These are phyloP conservation scores for Aspergillus hiratsukae DNA, from an alignment of 2,329 filamentous ascomycete genomes.

Conservation along the genomic window DNA sequence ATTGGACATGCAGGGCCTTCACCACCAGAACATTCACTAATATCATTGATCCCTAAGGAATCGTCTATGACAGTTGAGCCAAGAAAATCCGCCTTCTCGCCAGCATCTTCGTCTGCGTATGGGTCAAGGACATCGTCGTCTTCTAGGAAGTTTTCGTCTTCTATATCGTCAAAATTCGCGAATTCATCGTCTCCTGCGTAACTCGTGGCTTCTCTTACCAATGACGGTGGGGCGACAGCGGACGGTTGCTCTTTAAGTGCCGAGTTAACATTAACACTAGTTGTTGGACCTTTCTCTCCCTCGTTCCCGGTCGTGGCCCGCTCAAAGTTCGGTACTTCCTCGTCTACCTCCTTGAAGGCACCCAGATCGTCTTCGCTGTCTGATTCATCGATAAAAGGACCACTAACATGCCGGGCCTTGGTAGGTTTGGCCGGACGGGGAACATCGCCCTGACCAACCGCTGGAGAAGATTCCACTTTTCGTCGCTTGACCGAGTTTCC, in stretches of 20 bases:
- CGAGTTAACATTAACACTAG: slow-evolving; percentile 7
- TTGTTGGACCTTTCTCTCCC: neutral
- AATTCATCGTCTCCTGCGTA: slow-evolving; percentile 45
- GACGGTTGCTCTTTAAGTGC: slow-evolving; percentile 12
- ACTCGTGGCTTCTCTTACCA: slow-evolving; percentile 50
- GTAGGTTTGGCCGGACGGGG: slow-evolving; percentile 1
- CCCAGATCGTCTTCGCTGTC: slow-evolving; percentile 51
- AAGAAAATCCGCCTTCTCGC: slow-evolving; percentile 20
- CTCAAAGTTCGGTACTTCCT: slow-evolving; percentile 1
- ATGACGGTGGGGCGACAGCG: slow-evolving; percentile 30
- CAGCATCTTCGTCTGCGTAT: slow-evolving; percentile 40
- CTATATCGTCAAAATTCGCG: slow-evolving; percentile 55
- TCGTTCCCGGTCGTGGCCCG: neutral
- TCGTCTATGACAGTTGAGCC: slow-evolving; percentile 23
- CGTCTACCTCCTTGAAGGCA: slow-evolving; percentile 19
- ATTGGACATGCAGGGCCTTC: slow-evolving; percentile 62
- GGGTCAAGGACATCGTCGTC: slow-evolving; percentile 63
- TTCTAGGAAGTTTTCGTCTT: slow-evolving; percentile 57
- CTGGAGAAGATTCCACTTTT: slow-evolving; percentile 21
- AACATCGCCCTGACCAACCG: neutral
- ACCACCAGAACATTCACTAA: slow-evolving; percentile 12
- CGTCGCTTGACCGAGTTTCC: slow-evolving; percentile 29
- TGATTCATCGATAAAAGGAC: slow-evolving; percentile 43
- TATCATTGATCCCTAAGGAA: slow-evolving; percentile 11
- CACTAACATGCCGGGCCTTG: slow-evolving; percentile 20